Conservation (phyloP, 78 protist species). For the Cavenderia fasciculata region DNA sequence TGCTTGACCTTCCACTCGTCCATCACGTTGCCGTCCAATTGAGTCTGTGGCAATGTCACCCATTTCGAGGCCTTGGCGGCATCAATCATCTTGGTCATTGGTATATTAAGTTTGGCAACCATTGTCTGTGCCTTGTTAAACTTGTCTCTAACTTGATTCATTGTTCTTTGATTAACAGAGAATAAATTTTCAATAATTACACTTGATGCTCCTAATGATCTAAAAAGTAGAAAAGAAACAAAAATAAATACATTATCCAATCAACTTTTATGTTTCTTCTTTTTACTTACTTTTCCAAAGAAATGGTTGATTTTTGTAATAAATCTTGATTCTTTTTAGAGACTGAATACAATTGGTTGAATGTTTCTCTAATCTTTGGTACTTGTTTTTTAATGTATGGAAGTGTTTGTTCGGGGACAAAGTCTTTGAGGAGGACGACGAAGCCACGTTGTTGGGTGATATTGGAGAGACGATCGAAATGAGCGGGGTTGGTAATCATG, state of each 20-base stretch:
- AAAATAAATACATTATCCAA: no score
- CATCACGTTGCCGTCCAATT: neutral
- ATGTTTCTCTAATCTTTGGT: slow-evolving; percentile 15
- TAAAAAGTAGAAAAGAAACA: neutral
- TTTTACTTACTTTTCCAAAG: slow-evolving; percentile 8
- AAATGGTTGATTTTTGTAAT: slow-evolving; percentile 14
- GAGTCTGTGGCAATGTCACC: slow-evolving; percentile 33
- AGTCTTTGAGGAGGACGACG: slow-evolving; percentile 28
- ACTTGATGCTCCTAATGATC: slow-evolving; percentile 21
- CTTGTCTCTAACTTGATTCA: slow-evolving; percentile 23
- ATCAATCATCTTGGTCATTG: slow-evolving; percentile 17
- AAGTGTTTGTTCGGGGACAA: neutral
- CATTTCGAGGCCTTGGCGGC: slow-evolving; percentile 19
- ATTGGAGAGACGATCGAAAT: neutral
- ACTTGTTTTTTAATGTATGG: slow-evolving; percentile 31
- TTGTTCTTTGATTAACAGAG: slow-evolving; percentile 59
- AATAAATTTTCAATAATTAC: slow-evolving; percentile 48
- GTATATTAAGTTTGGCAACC: slow-evolving; percentile 22
- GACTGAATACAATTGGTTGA: neutral
- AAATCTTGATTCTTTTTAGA: neutral
- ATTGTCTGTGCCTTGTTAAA: slow-evolving; percentile 1
- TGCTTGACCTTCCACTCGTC: slow-evolving; percentile 51
- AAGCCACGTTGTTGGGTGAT: slow-evolving; percentile 11
- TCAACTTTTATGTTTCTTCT: no score
- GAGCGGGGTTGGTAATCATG: neutral